Conservation (phyloP, 192 early-diverging fungal genomes). For the Dissophora ornata region DNA sequence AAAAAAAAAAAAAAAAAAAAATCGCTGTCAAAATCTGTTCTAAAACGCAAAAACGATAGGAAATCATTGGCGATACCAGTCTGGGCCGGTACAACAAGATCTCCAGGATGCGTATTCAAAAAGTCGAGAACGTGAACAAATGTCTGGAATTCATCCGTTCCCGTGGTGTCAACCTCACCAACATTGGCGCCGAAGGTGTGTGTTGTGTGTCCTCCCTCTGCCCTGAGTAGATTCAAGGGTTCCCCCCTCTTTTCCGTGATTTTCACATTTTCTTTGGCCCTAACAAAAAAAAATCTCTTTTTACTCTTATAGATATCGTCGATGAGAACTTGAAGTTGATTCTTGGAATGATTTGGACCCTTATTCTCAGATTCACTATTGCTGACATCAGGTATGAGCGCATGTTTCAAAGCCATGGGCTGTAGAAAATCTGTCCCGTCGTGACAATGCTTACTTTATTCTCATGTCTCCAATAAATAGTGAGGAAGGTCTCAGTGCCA, state of each 20-base stretch:
- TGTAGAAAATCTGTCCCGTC: no score
- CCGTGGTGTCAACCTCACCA: slow-evolving; percentile 88
- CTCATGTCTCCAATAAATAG: slow-evolving; percentile 46
- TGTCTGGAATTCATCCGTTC: slow-evolving; percentile 92
- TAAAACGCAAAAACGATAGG: slow-evolving; percentile 65
- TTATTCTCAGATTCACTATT: slow-evolving; percentile 97
- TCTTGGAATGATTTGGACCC: slow-evolving; percentile 96
- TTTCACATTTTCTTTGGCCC: slow-evolving; percentile 1
- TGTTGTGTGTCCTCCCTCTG: no score
- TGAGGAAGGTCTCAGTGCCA: slow-evolving; percentile 95
- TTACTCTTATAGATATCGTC: slow-evolving; percentile 80
- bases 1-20: slow-evolving; percentile 39
- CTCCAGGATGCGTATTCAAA: slow-evolving; percentile 93
- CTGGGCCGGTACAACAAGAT: slow-evolving; percentile 89
- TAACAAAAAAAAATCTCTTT: no score
- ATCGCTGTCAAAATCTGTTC: background rate
- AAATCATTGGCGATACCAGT: slow-evolving; percentile 94
- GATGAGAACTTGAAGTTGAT: slow-evolving; percentile 92
- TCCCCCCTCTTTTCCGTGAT: no score
- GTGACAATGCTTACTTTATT: no score
- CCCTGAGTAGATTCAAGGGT: no score
- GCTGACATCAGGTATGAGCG: slow-evolving; percentile 86
- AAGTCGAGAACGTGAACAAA: slow-evolving; percentile 95
- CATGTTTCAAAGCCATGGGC: no score
- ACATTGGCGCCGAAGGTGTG: slow-evolving; percentile 93